Evolutionary conservation across 75 land plant genomes (phyloP).

Genomic region (Picea sitchensis): DNA sequence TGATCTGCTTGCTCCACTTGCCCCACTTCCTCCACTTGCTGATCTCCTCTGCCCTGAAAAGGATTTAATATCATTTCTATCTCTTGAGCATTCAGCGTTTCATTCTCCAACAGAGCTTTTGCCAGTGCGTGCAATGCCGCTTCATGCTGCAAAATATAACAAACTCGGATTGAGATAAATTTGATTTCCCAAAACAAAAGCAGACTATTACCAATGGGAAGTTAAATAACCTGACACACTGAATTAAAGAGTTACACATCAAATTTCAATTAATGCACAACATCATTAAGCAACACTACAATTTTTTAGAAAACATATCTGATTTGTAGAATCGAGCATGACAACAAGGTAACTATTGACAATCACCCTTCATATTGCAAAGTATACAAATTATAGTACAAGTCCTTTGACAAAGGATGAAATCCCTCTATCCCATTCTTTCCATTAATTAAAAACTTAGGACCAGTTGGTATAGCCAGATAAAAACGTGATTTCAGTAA

Average conservation of each 20-base stretch:
- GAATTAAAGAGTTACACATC: neutral
- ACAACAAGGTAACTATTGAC: neutral
- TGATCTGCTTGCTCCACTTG: neutral
- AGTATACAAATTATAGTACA: too few species aligned
- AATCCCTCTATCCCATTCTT: too few species aligned
- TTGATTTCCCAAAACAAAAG: too few species aligned
- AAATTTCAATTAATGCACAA: neutral
- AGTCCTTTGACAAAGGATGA: too few species aligned
- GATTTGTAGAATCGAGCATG: neutral
- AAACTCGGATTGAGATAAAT: too few species aligned
- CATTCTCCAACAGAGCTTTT: slow-evolving; percentile 87
- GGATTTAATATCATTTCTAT: slow-evolving; percentile 75
- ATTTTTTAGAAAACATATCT: neutral
- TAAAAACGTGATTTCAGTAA: too few species aligned
- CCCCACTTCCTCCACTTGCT: slow-evolving; percentile 3
- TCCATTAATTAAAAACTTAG: too few species aligned
- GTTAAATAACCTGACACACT: neutral
- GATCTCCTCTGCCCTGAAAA: slow-evolving; percentile 23
- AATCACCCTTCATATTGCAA: neutral
- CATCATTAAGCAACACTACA: neutral
- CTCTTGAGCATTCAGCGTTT: slow-evolving; percentile 81
- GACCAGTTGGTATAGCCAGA: too few species aligned
- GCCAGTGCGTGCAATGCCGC: slow-evolving; percentile 84
- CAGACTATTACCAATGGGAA: neutral
- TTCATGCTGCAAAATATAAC: slow-evolving; percentile 69